Base-by-base conservation (phyloP, 352 stramenopile species). In the Sclerospora graminicola region DNA sequence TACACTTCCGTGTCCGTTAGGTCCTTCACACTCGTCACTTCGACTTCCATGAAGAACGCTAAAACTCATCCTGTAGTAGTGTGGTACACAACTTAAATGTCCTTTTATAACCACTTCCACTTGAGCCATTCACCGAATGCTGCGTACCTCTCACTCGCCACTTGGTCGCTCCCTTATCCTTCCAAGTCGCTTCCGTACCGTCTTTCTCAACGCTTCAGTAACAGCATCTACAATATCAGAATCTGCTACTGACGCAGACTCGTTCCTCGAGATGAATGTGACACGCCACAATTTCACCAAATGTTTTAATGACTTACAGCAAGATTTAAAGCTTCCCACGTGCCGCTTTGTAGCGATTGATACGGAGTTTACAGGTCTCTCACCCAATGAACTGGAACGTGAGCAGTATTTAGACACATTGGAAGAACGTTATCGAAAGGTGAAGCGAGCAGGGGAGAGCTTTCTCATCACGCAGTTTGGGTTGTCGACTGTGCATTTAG, bases 401-500 rank as follows among this genome's bases (percentile, higher is more conserved):
- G 73, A 87, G 48, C 53, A 68, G 34, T 86, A 74, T 39, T 53
- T 86, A 14, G 76, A 92, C 45, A 87, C 77, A 37, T 52, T 89
- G 4, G 76, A 89, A 40, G 67, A 87, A 38, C 71, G 80, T 19
- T 92, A 86, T 45, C 48, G 51, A 37, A 87, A 86, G 46, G 72
- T 86, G 11, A 83, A 86, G 35, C 61, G 60, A 28, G 69, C 80
- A 1, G 80, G 70, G 13, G 75, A 86, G 51, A 85, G 78, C 58
- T 85, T 92, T 37, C 61, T 87, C 16, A 69, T 92, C 49, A 83
- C 79, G 48, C 80, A 92, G 54, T 84, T 89, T 57, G 80, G 80
- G 2, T 59, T 92, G 29, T 84, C 74, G 16, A 82, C 69, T 13
- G 76, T 88, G 40, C 75, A 85, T 43, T 37, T 86, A 20, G 63